Evolutionary conservation across 1,139 yeast species (phyloP).

Genomic region (Suhomyces chickasaworum): DNA sequence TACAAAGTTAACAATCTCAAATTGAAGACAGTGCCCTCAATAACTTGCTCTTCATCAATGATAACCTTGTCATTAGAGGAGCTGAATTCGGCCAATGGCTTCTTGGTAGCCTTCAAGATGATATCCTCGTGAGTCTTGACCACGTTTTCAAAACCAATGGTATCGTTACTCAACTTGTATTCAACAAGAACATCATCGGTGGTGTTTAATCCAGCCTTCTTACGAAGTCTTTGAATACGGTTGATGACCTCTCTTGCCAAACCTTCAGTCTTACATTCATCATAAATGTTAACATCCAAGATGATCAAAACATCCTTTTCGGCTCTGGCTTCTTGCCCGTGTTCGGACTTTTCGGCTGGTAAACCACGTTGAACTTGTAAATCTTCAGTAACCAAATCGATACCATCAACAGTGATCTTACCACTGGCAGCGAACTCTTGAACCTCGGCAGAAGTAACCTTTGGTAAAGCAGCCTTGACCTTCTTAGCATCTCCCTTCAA

Average conservation of each 20-base stretch:
- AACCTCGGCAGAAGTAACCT: conserved; percentile 77
- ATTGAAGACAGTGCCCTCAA: conserved; percentile 81
- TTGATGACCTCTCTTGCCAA: conserved; percentile 93
- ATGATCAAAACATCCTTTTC: conserved; percentile 88
- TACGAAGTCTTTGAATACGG: conserved; percentile 96
- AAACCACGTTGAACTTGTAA: conserved; percentile 87
- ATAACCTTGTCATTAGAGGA: conserved; percentile 44
- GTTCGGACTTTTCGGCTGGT: conserved; percentile 56
- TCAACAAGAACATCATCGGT: conserved; percentile 94
- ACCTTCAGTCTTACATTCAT: conserved; percentile 91
- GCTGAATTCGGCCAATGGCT: conserved; percentile 50
- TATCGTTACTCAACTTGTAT: conserved; percentile 70
- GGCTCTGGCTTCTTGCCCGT: conserved; percentile 83
- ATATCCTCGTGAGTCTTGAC: conserved; percentile 65
- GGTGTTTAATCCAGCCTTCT: conserved; percentile 92
- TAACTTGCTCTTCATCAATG: conserved; percentile 87
- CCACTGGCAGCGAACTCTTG: conserved; percentile 74
- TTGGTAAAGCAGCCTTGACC: conserved; percentile 92
- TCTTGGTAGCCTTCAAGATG: conserved; percentile 75
- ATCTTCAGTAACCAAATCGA: conserved; percentile 83
- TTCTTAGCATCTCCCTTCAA: conserved; percentile 90
- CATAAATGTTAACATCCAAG: conserved; percentile 83
- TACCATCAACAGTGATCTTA: conserved; percentile 82
- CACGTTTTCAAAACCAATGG: conserved; percentile 66
- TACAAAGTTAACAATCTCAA: conserved; percentile 74